phyloP scores from a whole-genome alignment of 2,329 filamentous ascomycete genomes.

The Aspergillus arachidicola region DNA sequence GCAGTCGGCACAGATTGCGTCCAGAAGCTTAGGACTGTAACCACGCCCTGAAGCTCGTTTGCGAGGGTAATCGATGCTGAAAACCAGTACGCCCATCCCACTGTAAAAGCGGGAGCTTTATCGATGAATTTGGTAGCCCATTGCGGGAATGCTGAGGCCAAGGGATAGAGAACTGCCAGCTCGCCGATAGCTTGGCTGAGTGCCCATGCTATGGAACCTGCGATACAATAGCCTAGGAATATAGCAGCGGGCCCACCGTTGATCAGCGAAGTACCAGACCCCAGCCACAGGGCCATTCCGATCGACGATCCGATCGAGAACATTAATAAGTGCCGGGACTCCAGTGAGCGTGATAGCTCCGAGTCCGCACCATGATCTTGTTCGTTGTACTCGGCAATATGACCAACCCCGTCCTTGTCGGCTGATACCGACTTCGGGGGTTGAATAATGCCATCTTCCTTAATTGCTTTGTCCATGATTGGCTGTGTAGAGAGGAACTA shows the following conservation, averaged over 20 bases:
- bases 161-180: constrained; percentile 50
- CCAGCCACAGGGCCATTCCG: constrained; percentile 52
- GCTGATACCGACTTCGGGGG: not conserved
- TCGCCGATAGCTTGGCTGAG: constrained; percentile 51
- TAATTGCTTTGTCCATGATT: not conserved
- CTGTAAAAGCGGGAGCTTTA: constrained; percentile 46
- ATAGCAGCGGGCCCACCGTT: constrained; percentile 48
- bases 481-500: not conserved
- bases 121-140: constrained; percentile 50
- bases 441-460: not conserved
- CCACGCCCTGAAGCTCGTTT: constrained; percentile 45
- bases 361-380: constrained; percentile 24
- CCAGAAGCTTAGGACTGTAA: constrained; percentile 50
- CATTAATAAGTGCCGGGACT: constrained; percentile 43
- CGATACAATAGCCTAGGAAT: constrained; percentile 47
- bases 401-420: not conserved
- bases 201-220: constrained; percentile 43
- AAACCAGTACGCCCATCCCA: constrained; percentile 53
- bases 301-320: constrained; percentile 44
- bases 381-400: not conserved
- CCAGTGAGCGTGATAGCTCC: constrained; percentile 42
- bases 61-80: constrained; percentile 48
- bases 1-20: constrained; percentile 45
- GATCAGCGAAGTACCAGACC: constrained; percentile 44
- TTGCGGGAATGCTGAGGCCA: constrained; percentile 50